A percentile compares a stretch with the other conserved stretches of the same genome.
Evolutionary conservation across 2,329 filamentous ascomycete species (phyloP).

Genomic region (Aspergillus flavus): DNA sequence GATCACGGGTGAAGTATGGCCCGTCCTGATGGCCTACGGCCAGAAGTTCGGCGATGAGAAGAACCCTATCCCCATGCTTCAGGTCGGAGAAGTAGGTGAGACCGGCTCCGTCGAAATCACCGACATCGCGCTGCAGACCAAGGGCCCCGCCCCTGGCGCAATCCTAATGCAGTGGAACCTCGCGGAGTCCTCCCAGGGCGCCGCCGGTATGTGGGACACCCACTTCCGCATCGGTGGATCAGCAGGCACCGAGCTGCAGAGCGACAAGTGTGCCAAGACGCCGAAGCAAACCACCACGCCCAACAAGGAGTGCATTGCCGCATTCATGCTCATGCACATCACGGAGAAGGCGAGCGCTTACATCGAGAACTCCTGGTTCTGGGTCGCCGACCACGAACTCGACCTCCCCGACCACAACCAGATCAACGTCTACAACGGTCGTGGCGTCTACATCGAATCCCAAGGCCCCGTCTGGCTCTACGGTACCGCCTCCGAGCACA

Average conservation of each 20-base stretch:
- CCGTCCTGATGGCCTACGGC: slow-evolving; percentile 82
- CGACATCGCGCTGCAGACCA: slow-evolving; percentile 82
- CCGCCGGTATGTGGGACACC: slow-evolving; percentile 88
- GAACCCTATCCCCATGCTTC: slow-evolving; percentile 82
- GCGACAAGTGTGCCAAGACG: slow-evolving; percentile 76
- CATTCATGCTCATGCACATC: slow-evolving; percentile 66
- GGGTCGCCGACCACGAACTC: slow-evolving; percentile 88
- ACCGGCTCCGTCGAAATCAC: slow-evolving; percentile 81
- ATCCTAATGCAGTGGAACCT: slow-evolving; percentile 94
- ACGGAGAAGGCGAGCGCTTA: slow-evolving; percentile 66
- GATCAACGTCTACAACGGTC: slow-evolving; percentile 80
- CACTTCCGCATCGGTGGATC: slow-evolving; percentile 91
- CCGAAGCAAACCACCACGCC: slow-evolving; percentile 63
- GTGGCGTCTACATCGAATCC: slow-evolving; percentile 79
- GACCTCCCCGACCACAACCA: slow-evolving; percentile 70
- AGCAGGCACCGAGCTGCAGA: slow-evolving; percentile 80
- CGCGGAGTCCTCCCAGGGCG: slow-evolving; percentile 63
- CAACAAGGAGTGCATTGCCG: slow-evolving; percentile 70
- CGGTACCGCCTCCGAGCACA: slow-evolving; percentile 68
- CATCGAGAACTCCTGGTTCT: slow-evolving; percentile 88
- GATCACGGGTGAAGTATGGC: slow-evolving; percentile 91
- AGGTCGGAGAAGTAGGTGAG: slow-evolving; percentile 77
- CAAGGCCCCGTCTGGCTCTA: slow-evolving; percentile 81
- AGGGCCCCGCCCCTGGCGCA: slow-evolving; percentile 80
- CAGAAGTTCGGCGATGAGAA: slow-evolving; percentile 70